phyloP scores from a whole-genome alignment of 257 asterid species.

The Gynochthodes officinalis region DNA sequence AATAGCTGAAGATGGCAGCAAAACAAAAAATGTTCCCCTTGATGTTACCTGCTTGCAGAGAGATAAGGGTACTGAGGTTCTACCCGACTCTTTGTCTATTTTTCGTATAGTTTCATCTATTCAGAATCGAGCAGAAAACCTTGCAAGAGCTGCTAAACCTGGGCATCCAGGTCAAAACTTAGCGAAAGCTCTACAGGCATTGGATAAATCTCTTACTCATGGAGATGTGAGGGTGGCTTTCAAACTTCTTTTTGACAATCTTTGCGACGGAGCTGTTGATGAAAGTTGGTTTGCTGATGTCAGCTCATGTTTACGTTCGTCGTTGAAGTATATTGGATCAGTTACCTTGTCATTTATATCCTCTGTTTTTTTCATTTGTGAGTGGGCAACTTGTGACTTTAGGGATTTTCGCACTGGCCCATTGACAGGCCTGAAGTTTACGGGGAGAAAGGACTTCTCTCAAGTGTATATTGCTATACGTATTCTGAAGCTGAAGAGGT shows the following conservation, averaged over 20 bases:
- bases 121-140: constrained; percentile 68
- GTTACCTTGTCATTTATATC: constrained; percentile 60
- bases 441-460: constrained; percentile 82
- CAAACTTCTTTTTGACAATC: constrained; percentile 65
- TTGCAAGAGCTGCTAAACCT: constrained; percentile 72
- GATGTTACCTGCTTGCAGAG: constrained; percentile 51
- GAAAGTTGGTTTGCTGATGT: constrained; percentile 87
- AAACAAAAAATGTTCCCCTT: constrained; percentile 45
- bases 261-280: constrained; percentile 65
- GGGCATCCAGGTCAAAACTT: constrained; percentile 61
- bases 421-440: constrained; percentile 69
- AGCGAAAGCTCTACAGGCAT: constrained; percentile 69
- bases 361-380: constrained; percentile 85
- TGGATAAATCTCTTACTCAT: constrained; percentile 73
- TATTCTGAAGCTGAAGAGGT: constrained; percentile 77
- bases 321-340: constrained; percentile 65
- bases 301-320: constrained; percentile 63
- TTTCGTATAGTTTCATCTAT: constrained; percentile 71
- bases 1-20: constrained; percentile 62
- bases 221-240: constrained; percentile 72
- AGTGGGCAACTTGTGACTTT: constrained; percentile 97
- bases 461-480: constrained; percentile 73
- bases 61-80: constrained; percentile 53
- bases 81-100: constrained; percentile 58
- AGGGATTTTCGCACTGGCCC: constrained; percentile 73